Evolutionary conservation across 192 early-diverging fungal genomes (phyloP).

Genomic region (Coemansia guatemalensis): DNA sequence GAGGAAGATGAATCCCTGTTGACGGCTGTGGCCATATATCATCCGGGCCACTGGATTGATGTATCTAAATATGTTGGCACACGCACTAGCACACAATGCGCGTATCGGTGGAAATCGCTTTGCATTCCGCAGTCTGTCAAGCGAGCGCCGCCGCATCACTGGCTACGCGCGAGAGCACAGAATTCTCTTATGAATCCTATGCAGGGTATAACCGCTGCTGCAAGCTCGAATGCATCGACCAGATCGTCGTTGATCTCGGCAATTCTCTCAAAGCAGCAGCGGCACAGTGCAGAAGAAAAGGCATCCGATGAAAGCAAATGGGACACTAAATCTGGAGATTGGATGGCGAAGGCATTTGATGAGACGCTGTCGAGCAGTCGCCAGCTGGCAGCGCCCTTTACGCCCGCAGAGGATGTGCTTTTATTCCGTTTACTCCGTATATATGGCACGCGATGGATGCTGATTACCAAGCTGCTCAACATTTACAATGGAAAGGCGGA

Average conservation of each 20-base stretch:
- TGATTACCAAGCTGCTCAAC: slow-evolving; percentile 22
- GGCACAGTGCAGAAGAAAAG: not conserved
- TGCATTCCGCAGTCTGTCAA: slow-evolving; percentile 14
- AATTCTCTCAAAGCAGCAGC: not conserved
- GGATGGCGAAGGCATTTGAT: slow-evolving; percentile 1
- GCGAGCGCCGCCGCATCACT: slow-evolving; percentile 12
- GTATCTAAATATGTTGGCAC: slow-evolving; percentile 31
- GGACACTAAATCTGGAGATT: not conserved
- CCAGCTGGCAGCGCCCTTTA: slow-evolving; percentile 21
- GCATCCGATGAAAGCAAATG: not conserved
- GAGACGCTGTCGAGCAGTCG: slow-evolving; percentile 7
- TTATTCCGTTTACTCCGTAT: slow-evolving; percentile 22
- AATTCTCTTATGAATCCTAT: not conserved
- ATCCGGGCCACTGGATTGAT: slow-evolving; percentile 16
- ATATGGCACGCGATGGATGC: slow-evolving; percentile 19
- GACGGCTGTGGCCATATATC: slow-evolving; percentile 33
- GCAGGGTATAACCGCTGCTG: not conserved
- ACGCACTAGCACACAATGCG: slow-evolving; percentile 18
- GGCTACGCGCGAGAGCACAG: slow-evolving; percentile 5
- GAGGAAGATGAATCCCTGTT: slow-evolving; percentile 37
- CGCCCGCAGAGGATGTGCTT: slow-evolving; percentile 17
- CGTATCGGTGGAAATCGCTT: slow-evolving; percentile 17
- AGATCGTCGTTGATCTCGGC: not conserved
- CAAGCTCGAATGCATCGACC: not conserved
- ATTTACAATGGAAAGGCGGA: not conserved